Conservation (phyloP, 2,329 filamentous ascomycete species). For the Botrytis deweyae region DNA sequence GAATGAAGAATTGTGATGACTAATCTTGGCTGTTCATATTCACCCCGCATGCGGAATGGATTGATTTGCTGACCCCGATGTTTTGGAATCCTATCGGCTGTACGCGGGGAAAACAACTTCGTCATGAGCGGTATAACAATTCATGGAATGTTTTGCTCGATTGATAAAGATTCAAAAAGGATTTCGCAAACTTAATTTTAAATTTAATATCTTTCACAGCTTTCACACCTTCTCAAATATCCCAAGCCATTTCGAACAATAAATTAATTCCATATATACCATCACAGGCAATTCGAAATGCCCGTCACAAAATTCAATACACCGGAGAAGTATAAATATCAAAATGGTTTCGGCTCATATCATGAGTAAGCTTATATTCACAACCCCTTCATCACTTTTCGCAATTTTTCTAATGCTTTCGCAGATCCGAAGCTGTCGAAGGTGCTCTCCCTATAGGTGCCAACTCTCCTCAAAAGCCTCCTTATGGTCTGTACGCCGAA, state of each 20-base stretch:
- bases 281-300: conserved; percentile 45
- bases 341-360: conserved; percentile 66
- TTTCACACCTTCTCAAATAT: not conserved
- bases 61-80: not conserved
- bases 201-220: not conserved
- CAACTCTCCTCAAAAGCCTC: conserved; percentile 69
- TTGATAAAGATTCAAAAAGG: not conserved
- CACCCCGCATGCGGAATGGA: conserved; percentile 12
- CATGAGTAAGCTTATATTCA: conserved; percentile 54
- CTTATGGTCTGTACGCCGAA: conserved; percentile 68
- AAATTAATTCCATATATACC: not conserved
- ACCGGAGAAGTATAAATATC: conserved; percentile 65
- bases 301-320: conserved; percentile 62
- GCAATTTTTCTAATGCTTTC: conserved; percentile 25
- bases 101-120: conserved; percentile 2
- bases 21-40: not conserved
- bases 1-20: not conserved
- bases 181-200: not conserved
- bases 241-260: too few relatives aligned
- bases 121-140: not conserved
- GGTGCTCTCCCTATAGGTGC: conserved; percentile 63
- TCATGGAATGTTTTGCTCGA: not conserved
- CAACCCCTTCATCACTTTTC: not conserved
- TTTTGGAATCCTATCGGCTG: not conserved
- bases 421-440: conserved; percentile 62